Conservation (phyloP, 352 stramenopile genomes). For the Plasmopara viticola region DNA sequence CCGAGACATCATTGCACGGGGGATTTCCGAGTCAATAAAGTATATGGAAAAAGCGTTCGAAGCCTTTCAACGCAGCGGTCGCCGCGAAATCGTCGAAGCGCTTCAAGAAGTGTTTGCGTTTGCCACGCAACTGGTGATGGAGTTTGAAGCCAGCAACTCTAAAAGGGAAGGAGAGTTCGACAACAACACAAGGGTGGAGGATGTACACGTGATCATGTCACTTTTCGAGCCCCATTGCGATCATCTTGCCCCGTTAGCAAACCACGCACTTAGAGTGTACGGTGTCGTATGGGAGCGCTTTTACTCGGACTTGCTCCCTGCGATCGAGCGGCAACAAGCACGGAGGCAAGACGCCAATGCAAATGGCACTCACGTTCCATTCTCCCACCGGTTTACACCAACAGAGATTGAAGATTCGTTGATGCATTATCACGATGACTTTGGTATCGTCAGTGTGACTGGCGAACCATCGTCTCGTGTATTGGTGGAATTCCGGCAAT, state of each 20-base stretch:
- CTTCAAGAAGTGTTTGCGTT: conserved; percentile 40
- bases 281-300: conserved; percentile 54
- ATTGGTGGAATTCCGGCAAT: conserved; percentile 38
- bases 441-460: conserved; percentile 27
- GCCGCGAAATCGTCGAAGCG: conserved; percentile 42
- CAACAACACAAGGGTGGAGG: conserved; percentile 1
- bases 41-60: conserved; percentile 53
- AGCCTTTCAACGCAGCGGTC: conserved; percentile 37
- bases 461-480: conserved; percentile 6
- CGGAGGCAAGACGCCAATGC: neutral
- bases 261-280: conserved; percentile 41
- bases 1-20: conserved; percentile 39
- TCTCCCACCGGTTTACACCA: conserved; percentile 23
- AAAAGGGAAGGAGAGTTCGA: neutral
- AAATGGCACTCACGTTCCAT: conserved; percentile 2
- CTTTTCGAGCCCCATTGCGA: conserved; percentile 45
- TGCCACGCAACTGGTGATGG: conserved; percentile 14
- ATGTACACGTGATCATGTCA: conserved; percentile 28
- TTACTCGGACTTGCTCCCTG: conserved; percentile 34
- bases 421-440: conserved; percentile 51
- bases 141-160: neutral
- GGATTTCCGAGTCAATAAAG: conserved; percentile 35
- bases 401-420: conserved; percentile 55
- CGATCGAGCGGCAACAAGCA: conserved; percentile 33
- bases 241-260: conserved; percentile 21